Conservation (phyloP, 495 filamentous ascomycete species). For the Choiromyces venosus region DNA sequence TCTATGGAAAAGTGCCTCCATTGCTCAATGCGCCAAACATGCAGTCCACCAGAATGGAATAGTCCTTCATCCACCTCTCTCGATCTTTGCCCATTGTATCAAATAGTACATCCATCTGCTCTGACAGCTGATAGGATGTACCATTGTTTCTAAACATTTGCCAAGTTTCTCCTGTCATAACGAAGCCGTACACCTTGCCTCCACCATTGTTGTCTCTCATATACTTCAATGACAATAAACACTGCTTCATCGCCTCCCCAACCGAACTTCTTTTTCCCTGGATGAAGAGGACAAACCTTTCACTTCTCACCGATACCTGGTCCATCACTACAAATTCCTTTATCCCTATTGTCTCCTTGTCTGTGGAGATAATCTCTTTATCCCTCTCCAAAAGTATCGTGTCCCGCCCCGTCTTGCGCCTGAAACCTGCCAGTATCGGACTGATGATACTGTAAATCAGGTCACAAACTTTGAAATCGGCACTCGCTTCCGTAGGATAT, state of each 20-base stretch:
- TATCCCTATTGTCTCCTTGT: background rate
- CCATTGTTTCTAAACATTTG: conserved; percentile 16
- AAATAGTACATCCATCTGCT: conserved; percentile 5
- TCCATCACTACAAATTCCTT: conserved; percentile 24
- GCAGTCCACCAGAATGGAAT: conserved; percentile 7
- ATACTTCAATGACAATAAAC: conserved; percentile 19
- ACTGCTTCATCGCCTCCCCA: conserved; percentile 20
- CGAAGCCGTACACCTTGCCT: conserved; percentile 17
- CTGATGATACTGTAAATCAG: background rate
- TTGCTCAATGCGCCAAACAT: conserved; percentile 10
- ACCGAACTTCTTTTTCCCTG: conserved; percentile 12
- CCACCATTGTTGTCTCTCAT: conserved; percentile 15
- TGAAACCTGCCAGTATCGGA: conserved; percentile 1
- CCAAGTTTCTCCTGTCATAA: conserved; percentile 17
- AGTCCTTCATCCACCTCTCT: conserved; percentile 7
- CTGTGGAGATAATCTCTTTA: conserved; percentile 11
- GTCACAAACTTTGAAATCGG: conserved; percentile 13
- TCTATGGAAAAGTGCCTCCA: too few relatives aligned
- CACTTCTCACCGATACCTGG: background rate
- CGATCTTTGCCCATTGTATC: background rate
- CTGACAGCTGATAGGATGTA: background rate
- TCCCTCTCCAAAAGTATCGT: conserved; percentile 2
- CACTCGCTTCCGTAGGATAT: background rate
- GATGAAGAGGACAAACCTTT: conserved; percentile 17
- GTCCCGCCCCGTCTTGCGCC: conserved; percentile 1